These are phyloP conservation scores for Mycena albidolilacea DNA, from an alignment of 768 basidiomycete genomes.

Conservation along the genomic window DNA sequence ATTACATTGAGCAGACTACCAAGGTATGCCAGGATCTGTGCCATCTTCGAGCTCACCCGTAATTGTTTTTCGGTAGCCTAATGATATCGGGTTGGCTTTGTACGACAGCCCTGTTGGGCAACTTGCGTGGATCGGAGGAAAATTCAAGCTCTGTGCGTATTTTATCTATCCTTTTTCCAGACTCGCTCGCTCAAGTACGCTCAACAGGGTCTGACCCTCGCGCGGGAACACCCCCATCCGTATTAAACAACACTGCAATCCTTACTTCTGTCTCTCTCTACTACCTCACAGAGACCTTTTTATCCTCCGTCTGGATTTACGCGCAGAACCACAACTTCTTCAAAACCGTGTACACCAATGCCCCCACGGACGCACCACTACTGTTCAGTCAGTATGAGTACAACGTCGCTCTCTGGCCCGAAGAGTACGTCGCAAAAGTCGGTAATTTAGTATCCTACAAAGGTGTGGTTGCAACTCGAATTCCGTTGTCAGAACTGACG, in stretches of 20 bases:
- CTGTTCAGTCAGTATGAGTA: conserved; percentile 27
- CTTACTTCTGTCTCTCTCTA: conserved; percentile 43
- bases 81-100: too few relatives aligned
- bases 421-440: conserved; percentile 9
- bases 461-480: conserved; percentile 6
- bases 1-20: too few relatives aligned
- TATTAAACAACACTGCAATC: conserved; percentile 28
- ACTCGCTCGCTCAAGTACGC: too few relatives aligned
- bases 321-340: conserved; percentile 18
- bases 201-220: conserved; percentile 29
- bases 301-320: conserved; percentile 41
- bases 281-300: conserved; percentile 42
- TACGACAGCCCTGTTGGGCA: too few relatives aligned
- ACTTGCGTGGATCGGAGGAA: too few relatives aligned
- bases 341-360: not conserved
- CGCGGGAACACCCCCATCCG: conserved; percentile 26
- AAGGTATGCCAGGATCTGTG: too few relatives aligned
- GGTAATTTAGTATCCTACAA: conserved; percentile 23
- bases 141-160: too few relatives aligned
- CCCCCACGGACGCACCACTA: conserved; percentile 19
- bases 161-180: too few relatives aligned
- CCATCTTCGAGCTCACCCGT: too few relatives aligned
- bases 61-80: too few relatives aligned
- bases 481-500: too few relatives aligned
- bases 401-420: conserved; percentile 17